Evolutionary conservation across 306 rosid species (phyloP), one percentile per base, ranked within the genome.

Genomic region (Vigna mungo): DNA sequence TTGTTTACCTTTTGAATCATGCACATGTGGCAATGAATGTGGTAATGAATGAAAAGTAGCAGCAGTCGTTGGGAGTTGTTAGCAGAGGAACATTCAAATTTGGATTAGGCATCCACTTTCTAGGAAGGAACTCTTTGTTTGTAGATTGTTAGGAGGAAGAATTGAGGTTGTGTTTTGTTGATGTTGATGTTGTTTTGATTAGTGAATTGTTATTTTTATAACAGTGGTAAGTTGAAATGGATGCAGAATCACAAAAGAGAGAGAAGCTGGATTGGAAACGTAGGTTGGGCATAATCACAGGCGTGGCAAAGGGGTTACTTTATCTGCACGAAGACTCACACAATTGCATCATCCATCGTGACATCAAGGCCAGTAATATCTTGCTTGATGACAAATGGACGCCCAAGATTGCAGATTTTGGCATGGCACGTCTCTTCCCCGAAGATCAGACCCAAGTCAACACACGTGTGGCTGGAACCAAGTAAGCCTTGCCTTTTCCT

Each of bases 401-500:
- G 43, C 94, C 99, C 25, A 95, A 95, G 85, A 95, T 95, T 80
- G 99, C 99, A 17, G 99, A 95, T 82, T 95, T 95, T 39, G 99
- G 99, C 27, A 90, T 95, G 99, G 99, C 99, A 1, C 99, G 98
- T 32, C 98, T 95, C 84, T 95, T 92, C 81, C 99, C 99, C 0
- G 99, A 92, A 83, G 98, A 95, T 79, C 91, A 95, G 79, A 88
- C 87, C 1, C 98, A 91, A 6, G 96, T 95, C 79, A 89, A 95
- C 56, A 95, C 99, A 44, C 97, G 98, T 7, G 96, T 91, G 18
- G 97, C 98, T 13, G 99, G 99, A 53, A 95, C 99, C 86, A 95
- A 95, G 99, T 95, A 89, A 41, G 48, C 34, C 51, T 12, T 13
- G 9, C 8, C 0, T 43, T 14, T 23, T 9, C 48, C 1, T 48